Percentiles rank a stretch among this genome's conserved stretches.
phyloP scores from a whole-genome alignment of 768 basidiomycete genomes.

The Daedaleopsis sinensis region DNA sequence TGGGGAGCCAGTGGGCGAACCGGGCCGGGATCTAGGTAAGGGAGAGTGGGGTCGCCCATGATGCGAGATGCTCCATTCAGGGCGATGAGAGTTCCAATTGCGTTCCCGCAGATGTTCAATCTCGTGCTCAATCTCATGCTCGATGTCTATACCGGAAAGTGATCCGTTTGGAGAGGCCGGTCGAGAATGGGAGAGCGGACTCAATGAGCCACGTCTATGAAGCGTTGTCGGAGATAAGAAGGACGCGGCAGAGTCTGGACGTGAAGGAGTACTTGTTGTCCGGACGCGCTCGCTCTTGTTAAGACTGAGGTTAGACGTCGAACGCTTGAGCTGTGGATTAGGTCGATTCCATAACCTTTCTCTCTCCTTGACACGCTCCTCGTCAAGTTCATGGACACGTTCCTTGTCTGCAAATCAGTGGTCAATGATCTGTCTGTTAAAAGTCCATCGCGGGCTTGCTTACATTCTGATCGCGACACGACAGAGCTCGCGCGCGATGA shows the following conservation, averaged over 20 bases:
- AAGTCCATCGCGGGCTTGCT: conserved; percentile 27
- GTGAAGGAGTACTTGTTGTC: conserved; percentile 41
- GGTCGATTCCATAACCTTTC: conserved; percentile 62
- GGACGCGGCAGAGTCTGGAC: conserved; percentile 44
- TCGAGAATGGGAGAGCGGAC: conserved; percentile 33
- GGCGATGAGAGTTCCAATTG: conserved; percentile 73
- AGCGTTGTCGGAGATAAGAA: conserved; percentile 32
- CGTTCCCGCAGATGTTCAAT: conserved; percentile 57
- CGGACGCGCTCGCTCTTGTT: conserved; percentile 33
- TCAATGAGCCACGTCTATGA: conserved; percentile 14
- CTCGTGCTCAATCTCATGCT: conserved; percentile 32
- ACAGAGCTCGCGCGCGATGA: conserved; percentile 50
- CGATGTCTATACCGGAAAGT: conserved; percentile 33
- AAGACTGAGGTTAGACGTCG: conserved; percentile 46
- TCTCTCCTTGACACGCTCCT: conserved; percentile 48
- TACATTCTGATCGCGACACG: conserved; percentile 57
- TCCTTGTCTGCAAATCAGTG: conserved; percentile 44
- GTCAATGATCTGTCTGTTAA: conserved; percentile 4
- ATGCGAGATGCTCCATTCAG: conserved; percentile 45
- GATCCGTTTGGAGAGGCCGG: conserved; percentile 48
- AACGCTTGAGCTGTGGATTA: conserved; percentile 38
- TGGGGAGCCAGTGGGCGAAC: conserved; percentile 11
- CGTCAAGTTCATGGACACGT: conserved; percentile 42
- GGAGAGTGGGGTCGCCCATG: conserved; percentile 20
- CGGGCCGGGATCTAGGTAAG: conserved; percentile 17